phyloP scores from a whole-genome alignment of 306 rosid genomes.

The Herpetospermum pedunculosum region DNA sequence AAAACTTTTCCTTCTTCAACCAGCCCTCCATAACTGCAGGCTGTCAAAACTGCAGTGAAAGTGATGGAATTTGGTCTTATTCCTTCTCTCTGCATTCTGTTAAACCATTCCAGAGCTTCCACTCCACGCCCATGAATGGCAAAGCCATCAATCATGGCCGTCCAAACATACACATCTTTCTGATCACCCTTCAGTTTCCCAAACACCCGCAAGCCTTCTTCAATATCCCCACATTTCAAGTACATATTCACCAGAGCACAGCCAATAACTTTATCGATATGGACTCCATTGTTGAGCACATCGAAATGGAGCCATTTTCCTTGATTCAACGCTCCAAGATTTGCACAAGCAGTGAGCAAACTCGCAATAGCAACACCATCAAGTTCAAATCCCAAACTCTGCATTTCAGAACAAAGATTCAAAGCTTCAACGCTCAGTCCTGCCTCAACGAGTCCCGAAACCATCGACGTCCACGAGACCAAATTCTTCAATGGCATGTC shows the following conservation, averaged over 20 bases:
- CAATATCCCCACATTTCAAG: constrained; percentile 49
- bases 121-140: constrained; percentile 41
- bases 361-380: constrained; percentile 26
- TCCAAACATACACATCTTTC: constrained; percentile 37
- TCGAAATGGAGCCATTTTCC: constrained; percentile 38
- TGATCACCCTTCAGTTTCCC: constrained; percentile 17
- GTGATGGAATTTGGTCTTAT: constrained; percentile 35
- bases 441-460: constrained; percentile 31
- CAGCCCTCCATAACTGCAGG: constrained; percentile 48
- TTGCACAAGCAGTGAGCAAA: constrained; percentile 48
- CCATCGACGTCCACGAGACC: constrained; percentile 47
- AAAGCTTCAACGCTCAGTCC: constrained; percentile 30
- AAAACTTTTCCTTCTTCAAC: constrained; percentile 34
- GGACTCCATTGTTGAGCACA: constrained; percentile 25
- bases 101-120: constrained; percentile 45
- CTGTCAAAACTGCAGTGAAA: constrained; percentile 37
- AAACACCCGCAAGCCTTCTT: constrained; percentile 26
- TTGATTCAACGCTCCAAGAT: constrained; percentile 40
- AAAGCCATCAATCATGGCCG: constrained; percentile 40
- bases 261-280: constrained; percentile 30
- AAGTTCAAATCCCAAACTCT: constrained; percentile 29
- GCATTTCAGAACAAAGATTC: constrained; percentile 31
- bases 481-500: constrained; percentile 41
- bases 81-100: constrained; percentile 31
- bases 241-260: constrained; percentile 43